Conservation (phyloP, 148 eudicot species). For the Chenopodium berlandieri region DNA sequence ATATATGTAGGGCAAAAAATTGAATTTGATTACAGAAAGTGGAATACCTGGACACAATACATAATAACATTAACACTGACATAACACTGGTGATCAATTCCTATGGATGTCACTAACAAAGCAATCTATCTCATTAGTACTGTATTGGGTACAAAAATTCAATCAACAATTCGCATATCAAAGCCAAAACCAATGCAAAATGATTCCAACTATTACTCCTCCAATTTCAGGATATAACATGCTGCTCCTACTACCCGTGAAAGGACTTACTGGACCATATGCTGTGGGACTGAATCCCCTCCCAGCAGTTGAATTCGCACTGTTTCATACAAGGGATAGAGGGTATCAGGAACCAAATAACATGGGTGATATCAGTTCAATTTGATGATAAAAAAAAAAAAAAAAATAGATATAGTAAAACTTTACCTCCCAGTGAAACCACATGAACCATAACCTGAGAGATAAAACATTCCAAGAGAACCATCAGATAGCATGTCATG, state of each 20-base stretch:
- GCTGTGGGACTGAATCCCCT: conserved; percentile 45
- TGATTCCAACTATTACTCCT: conserved; percentile 28
- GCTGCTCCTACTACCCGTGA: conserved; percentile 31
- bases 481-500: conserved; percentile 17
- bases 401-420: neutral
- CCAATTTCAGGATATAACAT: conserved; percentile 29
- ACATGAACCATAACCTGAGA: conserved; percentile 84
- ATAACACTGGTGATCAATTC: neutral
- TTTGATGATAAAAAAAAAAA: neutral
- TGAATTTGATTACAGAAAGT: neutral
- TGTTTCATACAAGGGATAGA: conserved; percentile 28
- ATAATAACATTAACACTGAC: neutral
- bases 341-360: neutral
- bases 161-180: conserved; percentile 15
- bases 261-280: conserved; percentile 56
- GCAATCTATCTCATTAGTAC: neutral
- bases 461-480: conserved; percentile 11
- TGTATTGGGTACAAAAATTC: neutral
- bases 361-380: neutral
- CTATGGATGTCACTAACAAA: conserved; percentile 14
- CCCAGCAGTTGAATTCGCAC: conserved; percentile 43
- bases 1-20: neutral
- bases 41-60: neutral
- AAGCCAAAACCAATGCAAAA: conserved; percentile 30
- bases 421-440: conserved; percentile 77